Conservation (phyloP, 495 filamentous ascomycete genomes). For the Talaromyces stipitatus region DNA sequence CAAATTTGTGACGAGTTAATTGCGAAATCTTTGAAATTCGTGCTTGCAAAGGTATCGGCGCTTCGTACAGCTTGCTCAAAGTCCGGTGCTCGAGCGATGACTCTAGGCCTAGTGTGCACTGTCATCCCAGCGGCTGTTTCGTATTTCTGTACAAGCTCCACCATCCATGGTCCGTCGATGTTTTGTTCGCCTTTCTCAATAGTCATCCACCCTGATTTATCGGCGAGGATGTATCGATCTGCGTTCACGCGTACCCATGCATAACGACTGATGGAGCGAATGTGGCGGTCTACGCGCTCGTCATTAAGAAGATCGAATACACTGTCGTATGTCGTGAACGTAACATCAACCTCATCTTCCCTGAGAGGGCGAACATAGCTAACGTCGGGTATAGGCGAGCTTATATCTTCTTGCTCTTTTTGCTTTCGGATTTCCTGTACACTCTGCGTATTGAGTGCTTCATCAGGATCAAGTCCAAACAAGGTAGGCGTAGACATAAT, state of each 20-base stretch:
- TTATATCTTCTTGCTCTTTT: slow-evolving; percentile 34
- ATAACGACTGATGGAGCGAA: slow-evolving; percentile 62
- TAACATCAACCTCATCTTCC: slow-evolving; percentile 24
- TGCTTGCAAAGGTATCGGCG: slow-evolving; percentile 69
- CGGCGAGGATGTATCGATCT: slow-evolving; percentile 58
- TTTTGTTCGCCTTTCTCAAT: slow-evolving; percentile 43
- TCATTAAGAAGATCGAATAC: slow-evolving; percentile 86
- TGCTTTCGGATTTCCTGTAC: slow-evolving; percentile 48
- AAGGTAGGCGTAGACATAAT: slow-evolving; percentile 86
- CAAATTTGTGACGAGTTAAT: slow-evolving; percentile 55
- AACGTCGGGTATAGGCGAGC: slow-evolving; percentile 11
- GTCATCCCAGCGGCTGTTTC: slow-evolving; percentile 30
- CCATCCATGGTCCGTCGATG: slow-evolving; percentile 12
- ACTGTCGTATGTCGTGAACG: slow-evolving; percentile 82
- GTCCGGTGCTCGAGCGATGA: slow-evolving; percentile 49
- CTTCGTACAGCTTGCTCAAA: slow-evolving; percentile 70
- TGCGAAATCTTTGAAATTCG: slow-evolving; percentile 50
- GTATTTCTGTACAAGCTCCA: slow-evolving; percentile 20
- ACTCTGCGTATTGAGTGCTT: slow-evolving; percentile 58
- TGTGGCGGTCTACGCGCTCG: slow-evolving; percentile 64
- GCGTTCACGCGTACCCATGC: slow-evolving; percentile 73
- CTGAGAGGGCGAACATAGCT: not conserved
- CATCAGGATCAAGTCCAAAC: slow-evolving; percentile 85
- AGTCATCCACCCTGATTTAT: slow-evolving; percentile 41
- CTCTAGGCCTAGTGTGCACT: slow-evolving; percentile 57